These are phyloP conservation scores for Quercus ilex DNA, from an alignment of 306 rosid genomes.

Conservation along the genomic window DNA sequence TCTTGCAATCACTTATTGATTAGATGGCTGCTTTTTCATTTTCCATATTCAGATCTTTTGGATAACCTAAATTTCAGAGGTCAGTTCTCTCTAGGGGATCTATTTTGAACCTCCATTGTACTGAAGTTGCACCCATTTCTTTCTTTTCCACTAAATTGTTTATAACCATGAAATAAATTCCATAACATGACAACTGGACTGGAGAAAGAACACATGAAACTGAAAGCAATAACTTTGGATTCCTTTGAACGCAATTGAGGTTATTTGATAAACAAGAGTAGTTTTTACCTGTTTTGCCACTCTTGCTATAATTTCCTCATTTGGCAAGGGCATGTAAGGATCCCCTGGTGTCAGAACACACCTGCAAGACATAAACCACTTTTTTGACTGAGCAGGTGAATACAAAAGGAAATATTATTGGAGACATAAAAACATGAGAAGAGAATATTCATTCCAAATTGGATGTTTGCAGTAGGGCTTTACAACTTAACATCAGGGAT, in stretches of 20 bases:
- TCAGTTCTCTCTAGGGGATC: neutral
- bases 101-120: neutral
- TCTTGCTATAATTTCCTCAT: constrained; percentile 84
- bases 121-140: neutral
- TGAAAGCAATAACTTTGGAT: neutral
- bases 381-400: constrained; percentile 23
- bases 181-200: neutral
- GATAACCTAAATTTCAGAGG: neutral
- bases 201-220: neutral
- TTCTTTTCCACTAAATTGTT: neutral
- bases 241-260: neutral
- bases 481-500: too few species aligned
- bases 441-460: neutral
- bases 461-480: too few species aligned
- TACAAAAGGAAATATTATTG: neutral
- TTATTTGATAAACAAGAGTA: neutral
- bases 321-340: constrained; percentile 95
- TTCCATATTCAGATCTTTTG: neutral
- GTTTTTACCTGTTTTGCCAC: constrained; percentile 72
- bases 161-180: neutral
- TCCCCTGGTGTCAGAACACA: constrained; percentile 98
- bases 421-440: neutral
- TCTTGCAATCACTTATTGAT: neutral
- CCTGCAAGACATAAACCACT: constrained; percentile 40
- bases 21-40: neutral